These are phyloP conservation scores for Trichoderma parareesei DNA, from an alignment of 495 filamentous ascomycete species.

Conservation along the genomic window DNA sequence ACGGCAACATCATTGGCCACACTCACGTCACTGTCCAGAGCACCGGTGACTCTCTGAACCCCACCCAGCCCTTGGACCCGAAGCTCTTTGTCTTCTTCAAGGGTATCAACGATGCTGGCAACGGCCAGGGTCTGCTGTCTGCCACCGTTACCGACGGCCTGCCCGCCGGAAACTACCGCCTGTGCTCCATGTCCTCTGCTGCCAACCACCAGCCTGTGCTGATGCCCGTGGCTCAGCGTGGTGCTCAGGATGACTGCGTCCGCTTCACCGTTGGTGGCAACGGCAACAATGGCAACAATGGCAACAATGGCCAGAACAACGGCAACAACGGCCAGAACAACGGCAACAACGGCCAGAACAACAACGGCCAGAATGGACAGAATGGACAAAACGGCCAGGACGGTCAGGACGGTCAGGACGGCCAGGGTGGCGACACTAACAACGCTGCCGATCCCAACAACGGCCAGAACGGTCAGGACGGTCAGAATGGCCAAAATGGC, in stretches of 20 bases:
- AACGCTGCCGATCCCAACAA: constrained; percentile 13
- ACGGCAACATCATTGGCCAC: constrained; percentile 57
- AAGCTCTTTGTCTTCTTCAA: constrained; percentile 65
- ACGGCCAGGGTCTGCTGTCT: constrained; percentile 51
- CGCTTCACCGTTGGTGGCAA: constrained; percentile 46
- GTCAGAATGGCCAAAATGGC: neutral
- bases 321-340: constrained; percentile 13
- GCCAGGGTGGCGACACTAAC: constrained; percentile 10
- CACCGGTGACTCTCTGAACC: constrained; percentile 43
- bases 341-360: constrained; percentile 12
- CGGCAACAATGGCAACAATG: constrained; percentile 19
- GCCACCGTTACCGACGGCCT: constrained; percentile 55
- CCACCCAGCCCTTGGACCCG: constrained; percentile 44
- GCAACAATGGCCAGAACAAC: constrained; percentile 19
- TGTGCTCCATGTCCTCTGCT: constrained; percentile 63
- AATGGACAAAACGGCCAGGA: neutral
- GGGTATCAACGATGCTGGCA: constrained; percentile 64
- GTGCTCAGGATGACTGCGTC: constrained; percentile 63
- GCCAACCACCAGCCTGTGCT: constrained; percentile 69
- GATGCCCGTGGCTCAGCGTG: constrained; percentile 71
- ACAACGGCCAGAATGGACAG: constrained; percentile 11
- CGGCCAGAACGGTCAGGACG: constrained; percentile 17
- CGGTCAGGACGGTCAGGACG: constrained; percentile 1
- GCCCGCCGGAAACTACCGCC: constrained; percentile 58
- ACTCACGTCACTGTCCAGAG: constrained; percentile 65